Evolutionary conservation across 2,329 filamentous ascomycete species (phyloP), one percentile per base, ranked within the genome.

Genomic region (Apiospora hydei): DNA sequence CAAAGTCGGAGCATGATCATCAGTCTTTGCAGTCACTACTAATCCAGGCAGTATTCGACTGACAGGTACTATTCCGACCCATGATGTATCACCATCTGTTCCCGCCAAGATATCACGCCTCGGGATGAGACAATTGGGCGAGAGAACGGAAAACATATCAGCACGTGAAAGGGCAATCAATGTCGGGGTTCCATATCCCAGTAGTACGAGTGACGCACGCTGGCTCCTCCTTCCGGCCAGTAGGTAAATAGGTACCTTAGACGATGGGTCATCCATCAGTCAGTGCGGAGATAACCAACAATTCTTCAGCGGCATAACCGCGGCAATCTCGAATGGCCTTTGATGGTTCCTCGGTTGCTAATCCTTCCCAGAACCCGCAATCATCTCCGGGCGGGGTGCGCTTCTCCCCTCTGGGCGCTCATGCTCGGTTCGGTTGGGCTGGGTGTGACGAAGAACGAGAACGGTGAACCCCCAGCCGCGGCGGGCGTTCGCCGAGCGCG

Each of bases 361-460:
- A 64, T 64, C 57, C n/a, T 64, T n/a, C 57, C 30, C 57, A 21
- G 34, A 64, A 64, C 34, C 11, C 18, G 57, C 34, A 41, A n/a
- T 21, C 34, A 64, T 18, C 34, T 38, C 34, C 18, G 57, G 57
- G 34, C 18, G 57, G 57, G 57, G 34, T 41, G 41, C 8, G 16
- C 10, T 14, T 38, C n/a, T 21, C 11, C 21, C 46, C 46, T n/a
- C 46, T 49, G 21, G 21, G 46, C 46, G 10, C 7, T n/a, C 46
- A 10, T n/a, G 21, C 46, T n/a, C 21, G 44, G 44, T 16, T 47
- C 5, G 44, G 16, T 46, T n/a, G 46, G 14, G 51, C 53, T 61
- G 51, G 24, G 26, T 16, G 30, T 41, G 34, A 64, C 34, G 30
- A 46, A 46, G 34, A 38, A 38, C 26, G 34, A 8, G 34, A n/a